Conservation (phyloP, 805 yeast genomes). For the Soucietia sequanensis region DNA sequence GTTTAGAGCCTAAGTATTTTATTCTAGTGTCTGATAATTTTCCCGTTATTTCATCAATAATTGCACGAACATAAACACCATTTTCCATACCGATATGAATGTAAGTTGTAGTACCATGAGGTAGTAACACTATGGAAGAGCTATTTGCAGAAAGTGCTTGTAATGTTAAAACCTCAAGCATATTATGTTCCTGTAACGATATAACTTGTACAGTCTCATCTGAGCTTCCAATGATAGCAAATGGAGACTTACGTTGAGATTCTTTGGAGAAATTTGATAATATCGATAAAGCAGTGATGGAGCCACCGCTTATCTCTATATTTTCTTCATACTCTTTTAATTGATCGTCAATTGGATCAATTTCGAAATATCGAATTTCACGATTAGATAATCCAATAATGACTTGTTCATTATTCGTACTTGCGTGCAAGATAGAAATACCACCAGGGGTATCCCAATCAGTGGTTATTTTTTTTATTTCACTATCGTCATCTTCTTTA, state of each 20-base stretch:
- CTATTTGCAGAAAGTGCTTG: conserved; percentile 61
- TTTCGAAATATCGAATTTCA: conserved; percentile 81
- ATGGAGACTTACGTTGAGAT: conserved; percentile 48
- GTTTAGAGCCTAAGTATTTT: conserved; percentile 70
- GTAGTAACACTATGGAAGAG: conserved; percentile 24
- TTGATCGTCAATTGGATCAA: conserved; percentile 55
- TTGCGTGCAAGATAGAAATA: conserved; percentile 54
- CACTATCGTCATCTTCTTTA: conserved; percentile 7
- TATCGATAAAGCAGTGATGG: conserved; percentile 46
- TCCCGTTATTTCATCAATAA: conserved; percentile 59
- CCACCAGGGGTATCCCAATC: conserved; percentile 89
- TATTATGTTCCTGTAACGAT: conserved; percentile 56
- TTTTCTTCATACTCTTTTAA: conserved; percentile 70
- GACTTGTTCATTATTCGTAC: conserved; percentile 67
- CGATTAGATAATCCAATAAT: conserved; percentile 68
- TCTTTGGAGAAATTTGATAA: conserved; percentile 52
- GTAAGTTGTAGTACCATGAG: conserved; percentile 20
- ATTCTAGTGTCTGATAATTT: conserved; percentile 57
- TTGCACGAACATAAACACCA: conserved; percentile 73
- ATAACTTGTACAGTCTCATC: conserved; percentile 70
- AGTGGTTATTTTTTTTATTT: conserved; percentile 31
- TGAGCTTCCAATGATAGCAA: conserved; percentile 67
- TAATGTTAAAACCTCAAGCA: conserved; percentile 59
- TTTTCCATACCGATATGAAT: conserved; percentile 81
- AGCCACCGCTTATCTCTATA: conserved; percentile 49